phyloP scores from a whole-genome alignment of 2,329 filamentous ascomycete genomes.

The Didymella arachidicola region DNA sequence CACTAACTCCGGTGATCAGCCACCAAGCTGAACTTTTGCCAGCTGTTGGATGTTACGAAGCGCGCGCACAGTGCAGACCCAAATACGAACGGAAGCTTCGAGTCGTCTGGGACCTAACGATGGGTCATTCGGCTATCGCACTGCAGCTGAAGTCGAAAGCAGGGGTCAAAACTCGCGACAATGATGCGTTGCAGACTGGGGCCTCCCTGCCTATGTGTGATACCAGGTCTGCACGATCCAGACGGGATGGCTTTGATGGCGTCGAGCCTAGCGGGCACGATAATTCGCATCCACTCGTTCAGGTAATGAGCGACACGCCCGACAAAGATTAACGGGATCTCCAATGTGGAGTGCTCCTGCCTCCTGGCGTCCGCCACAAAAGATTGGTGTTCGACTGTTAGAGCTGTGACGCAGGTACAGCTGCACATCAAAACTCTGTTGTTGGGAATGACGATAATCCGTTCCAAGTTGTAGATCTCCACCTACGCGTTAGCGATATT shows the following conservation, averaged over 20 bases:
- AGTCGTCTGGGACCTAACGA: conserved; percentile 12
- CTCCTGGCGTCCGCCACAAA: conserved; percentile 42
- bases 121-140: conserved; percentile 16
- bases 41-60: conserved; percentile 17
- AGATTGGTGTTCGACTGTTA: conserved; percentile 31
- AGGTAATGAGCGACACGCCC: conserved; percentile 39
- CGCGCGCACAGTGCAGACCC: conserved; percentile 28
- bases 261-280: conserved; percentile 43
- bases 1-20: conserved; percentile 14
- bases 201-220: conserved; percentile 38
- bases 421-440: conserved; percentile 17
- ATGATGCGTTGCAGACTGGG: conserved; percentile 26
- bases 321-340: conserved; percentile 41
- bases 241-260: conserved; percentile 46
- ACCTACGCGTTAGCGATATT: conserved; percentile 16
- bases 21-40: not conserved
- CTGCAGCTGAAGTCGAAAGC: conserved; percentile 28
- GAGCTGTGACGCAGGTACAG: conserved; percentile 44
- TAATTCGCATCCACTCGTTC: conserved; percentile 35
- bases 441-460: conserved; percentile 5
- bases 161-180: conserved; percentile 18
- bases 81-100: conserved; percentile 19
- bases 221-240: conserved; percentile 43
- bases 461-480: conserved; percentile 7
- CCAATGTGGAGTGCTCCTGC: conserved; percentile 36